These are phyloP conservation scores for Ustilago curta DNA, from an alignment of 1,284 basidiomycete species.

Conservation along the genomic window DNA sequence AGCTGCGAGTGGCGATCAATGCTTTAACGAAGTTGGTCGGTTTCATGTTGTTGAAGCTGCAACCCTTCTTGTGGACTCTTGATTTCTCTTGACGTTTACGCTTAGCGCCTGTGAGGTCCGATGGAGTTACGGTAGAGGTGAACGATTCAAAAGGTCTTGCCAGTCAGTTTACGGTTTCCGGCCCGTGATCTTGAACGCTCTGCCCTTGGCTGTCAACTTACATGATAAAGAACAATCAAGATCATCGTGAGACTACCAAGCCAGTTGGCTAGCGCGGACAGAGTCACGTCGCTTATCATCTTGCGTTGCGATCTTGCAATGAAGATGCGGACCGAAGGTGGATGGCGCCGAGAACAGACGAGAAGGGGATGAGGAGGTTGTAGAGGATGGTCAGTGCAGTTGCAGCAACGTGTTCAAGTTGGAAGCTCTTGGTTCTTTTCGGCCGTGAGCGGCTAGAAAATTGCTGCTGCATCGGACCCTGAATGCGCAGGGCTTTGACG, in stretches of 20 bases:
- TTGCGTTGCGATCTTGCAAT: not conserved
- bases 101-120: conserved; percentile 50
- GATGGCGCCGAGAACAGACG: not conserved
- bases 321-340: not conserved
- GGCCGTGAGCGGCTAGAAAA: conserved; percentile 17
- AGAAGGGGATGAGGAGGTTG: not conserved
- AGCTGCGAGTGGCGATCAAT: conserved; percentile 10
- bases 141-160: too few species aligned
- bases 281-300: conserved; percentile 65
- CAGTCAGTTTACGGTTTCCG: too few species aligned
- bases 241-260: conserved; percentile 64
- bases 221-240: conserved; percentile 63
- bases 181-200: too few species aligned
- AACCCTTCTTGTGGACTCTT: conserved; percentile 27
- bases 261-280: conserved; percentile 65
- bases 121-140: too few species aligned
- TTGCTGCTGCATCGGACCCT: conserved; percentile 22
- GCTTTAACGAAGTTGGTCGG: not conserved
- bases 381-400: conserved; percentile 32
- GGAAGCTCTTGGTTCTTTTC: conserved; percentile 17
- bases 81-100: conserved; percentile 53
- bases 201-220: conserved; percentile 29
- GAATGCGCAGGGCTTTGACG: conserved; percentile 2
- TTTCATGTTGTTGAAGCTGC: conserved; percentile 24
- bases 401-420: conserved; percentile 3